Conservation (phyloP, 2,329 filamentous ascomycete species). For the Ascochyta rabiei region DNA sequence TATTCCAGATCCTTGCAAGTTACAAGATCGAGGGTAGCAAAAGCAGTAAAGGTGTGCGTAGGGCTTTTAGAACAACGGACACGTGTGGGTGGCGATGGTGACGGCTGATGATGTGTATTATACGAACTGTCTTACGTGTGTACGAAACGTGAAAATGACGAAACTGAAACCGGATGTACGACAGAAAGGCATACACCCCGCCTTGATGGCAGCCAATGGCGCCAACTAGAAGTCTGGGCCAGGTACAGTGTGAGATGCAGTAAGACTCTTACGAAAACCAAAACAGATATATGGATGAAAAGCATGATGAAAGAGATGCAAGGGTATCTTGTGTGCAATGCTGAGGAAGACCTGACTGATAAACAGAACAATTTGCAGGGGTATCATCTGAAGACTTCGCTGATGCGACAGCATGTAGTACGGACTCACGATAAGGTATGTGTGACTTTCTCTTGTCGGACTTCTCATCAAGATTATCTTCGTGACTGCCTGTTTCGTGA, state of each 20-base stretch:
- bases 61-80: too few species aligned
- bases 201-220: neutral
- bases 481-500: conserved; percentile 34
- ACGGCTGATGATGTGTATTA: neutral
- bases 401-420: neutral
- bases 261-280: neutral
- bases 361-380: neutral
- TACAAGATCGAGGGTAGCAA: too few species aligned
- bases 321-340: conserved; percentile 4
- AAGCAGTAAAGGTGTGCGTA: neutral
- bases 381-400: neutral
- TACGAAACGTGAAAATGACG: neutral
- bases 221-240: neutral
- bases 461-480: conserved; percentile 20
- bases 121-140: neutral
- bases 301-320: neutral
- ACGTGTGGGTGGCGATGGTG: neutral
- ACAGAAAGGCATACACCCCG: neutral
- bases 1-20: neutral
- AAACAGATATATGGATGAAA: neutral
- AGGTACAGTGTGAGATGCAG: neutral
- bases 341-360: neutral
- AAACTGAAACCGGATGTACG: neutral
- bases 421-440: too few species aligned
- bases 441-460: neutral